Conservation (phyloP, 805 yeast genomes). For the Saccharomycodes ludwigii region DNA sequence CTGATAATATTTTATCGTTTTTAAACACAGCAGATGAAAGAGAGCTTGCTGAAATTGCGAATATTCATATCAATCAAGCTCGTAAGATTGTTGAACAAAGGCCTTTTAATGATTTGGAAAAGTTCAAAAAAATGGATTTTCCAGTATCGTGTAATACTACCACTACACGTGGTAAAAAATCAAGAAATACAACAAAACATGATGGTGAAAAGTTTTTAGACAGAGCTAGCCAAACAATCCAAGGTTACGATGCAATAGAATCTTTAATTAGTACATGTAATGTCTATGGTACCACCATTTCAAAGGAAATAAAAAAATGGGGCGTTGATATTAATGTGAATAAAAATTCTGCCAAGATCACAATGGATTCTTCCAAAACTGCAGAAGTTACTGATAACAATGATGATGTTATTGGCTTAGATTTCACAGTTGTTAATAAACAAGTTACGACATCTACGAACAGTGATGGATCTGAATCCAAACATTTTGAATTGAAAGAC, state of each 20-base stretch:
- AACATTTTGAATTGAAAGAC: constrained; percentile 18
- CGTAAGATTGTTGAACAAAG: constrained; percentile 48
- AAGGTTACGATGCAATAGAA: constrained; percentile 91
- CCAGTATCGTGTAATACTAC: constrained; percentile 8
- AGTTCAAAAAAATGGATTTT: constrained; percentile 47
- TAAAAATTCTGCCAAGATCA: constrained; percentile 55
- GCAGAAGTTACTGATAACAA: constrained; percentile 42
- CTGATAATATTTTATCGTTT: constrained; percentile 58
- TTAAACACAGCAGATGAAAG: constrained; percentile 64
- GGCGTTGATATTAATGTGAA: constrained; percentile 66
- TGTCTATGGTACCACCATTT: constrained; percentile 57
- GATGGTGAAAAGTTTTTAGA: constrained; percentile 68
- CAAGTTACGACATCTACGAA: constrained; percentile 5
- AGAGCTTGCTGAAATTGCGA: constrained; percentile 73
- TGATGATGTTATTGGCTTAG: constrained; percentile 17
- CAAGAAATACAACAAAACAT: constrained; percentile 30
- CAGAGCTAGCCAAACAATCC: constrained; percentile 53
- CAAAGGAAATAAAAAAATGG: constrained; percentile 70
- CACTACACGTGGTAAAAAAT: constrained; percentile 14
- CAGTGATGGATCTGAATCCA: constrained; percentile 9
- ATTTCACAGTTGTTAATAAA: constrained; percentile 18
- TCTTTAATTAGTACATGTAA: constrained; percentile 80
- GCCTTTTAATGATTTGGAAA: constrained; percentile 52
- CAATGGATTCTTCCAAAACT: too few relatives aligned
- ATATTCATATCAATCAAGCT: constrained; percentile 56